phyloP scores from a whole-genome alignment of 805 yeast species.

The Candida insectorum region DNA sequence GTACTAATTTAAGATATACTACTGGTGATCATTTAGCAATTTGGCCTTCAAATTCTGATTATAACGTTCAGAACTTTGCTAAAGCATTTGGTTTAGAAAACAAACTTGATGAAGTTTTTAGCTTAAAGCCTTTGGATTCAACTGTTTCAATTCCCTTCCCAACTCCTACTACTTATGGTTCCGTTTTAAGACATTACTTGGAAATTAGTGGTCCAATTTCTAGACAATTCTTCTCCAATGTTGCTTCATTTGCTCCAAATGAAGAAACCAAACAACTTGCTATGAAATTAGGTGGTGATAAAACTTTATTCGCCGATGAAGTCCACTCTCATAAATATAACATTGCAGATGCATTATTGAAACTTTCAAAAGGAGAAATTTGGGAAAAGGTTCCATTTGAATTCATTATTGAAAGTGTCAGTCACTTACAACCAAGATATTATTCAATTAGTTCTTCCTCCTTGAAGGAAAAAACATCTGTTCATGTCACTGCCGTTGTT shows the following conservation, averaged over 20 bases:
- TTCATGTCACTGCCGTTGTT: conserved; percentile 89
- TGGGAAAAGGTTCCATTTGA: conserved; percentile 83
- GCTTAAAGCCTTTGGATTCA: conserved; percentile 66
- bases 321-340: conserved; percentile 62
- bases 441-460: conserved; percentile 95
- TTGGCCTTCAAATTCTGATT: conserved; percentile 88
- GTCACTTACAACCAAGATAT: conserved; percentile 88
- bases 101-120: conserved; percentile 54
- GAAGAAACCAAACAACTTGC: conserved; percentile 50
- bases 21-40: conserved; percentile 97
- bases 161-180: conserved; percentile 83
- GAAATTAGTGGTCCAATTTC: conserved; percentile 94
- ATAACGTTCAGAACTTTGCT: conserved; percentile 65
- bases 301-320: conserved; percentile 61
- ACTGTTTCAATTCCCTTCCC: conserved; percentile 65
- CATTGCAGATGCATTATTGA: conserved; percentile 68
- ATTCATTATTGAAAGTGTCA: conserved; percentile 75
- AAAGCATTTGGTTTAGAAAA: conserved; percentile 56
- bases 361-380: conserved; percentile 57
- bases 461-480: conserved; percentile 63
- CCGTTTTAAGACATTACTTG: conserved; percentile 79
- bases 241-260: conserved; percentile 80
- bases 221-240: conserved; percentile 72
- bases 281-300: conserved; percentile 59
- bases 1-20: conserved; percentile 72